Evolutionary conservation across 2,329 filamentous ascomycete species (phyloP), one percentile per base, ranked within the genome.

Genomic region (Zelopaecilomyces penicillatus): DNA sequence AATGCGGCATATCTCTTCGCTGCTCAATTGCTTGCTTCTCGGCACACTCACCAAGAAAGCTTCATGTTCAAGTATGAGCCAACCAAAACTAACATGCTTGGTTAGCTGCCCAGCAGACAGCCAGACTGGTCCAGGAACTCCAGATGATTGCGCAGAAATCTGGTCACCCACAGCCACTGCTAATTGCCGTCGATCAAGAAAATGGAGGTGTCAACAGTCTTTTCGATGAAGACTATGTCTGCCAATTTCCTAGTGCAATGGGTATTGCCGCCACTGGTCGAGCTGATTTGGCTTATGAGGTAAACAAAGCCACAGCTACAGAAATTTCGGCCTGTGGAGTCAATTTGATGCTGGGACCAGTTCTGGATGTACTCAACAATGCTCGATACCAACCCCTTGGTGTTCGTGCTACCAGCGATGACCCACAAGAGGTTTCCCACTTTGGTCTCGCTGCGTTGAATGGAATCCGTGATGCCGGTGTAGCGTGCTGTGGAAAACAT

Each of bases 161-260:
- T 48, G 91, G 91, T 19, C 91, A 97, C 64, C 84, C 86, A 3
- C 83, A 91, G 3, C 93, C 93, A 2, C 70, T 98, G 12, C 73
- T 94, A 44, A 96, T 98, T 55, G 90, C 86, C 34, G 71, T 97
- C 33, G 93, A 97, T 60, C 93, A 98, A 62, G 93, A 98, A 64
- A 97, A 98, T 79, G 93, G 93, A 52, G 90, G 91, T 3, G 91
- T 96, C 63, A 97, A 96, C 69, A 95, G 88, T 66, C 76, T 97
- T 3, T 96, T 94, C 58, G 91, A 97, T 62, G 89, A 95, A 55
- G 87, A 93, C 58, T 93, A 90, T 61, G 91, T 97, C 54, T 89
- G 88, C 53, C 93, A 97, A 62, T 98, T 95, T 55, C 93, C 93
- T 6, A 95, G 90, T 58, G 87, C 91, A 50, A 97, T 98, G 91